Evolutionary conservation across 2,329 filamentous ascomycete genomes (phyloP).

Genomic region (Lasiodiplodia sp.): DNA sequence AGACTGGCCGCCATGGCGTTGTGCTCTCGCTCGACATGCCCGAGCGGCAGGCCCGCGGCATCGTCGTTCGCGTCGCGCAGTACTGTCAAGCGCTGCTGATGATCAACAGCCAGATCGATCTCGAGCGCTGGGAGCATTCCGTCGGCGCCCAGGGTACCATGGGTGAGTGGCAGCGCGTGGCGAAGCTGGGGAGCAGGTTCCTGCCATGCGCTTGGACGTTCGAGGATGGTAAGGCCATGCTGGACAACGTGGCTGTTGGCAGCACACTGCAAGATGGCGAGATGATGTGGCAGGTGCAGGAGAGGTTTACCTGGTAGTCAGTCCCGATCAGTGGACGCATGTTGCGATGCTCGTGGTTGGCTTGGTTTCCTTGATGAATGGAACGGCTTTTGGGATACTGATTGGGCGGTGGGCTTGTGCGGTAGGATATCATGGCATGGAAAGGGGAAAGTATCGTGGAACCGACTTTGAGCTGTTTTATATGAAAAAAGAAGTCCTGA

Average conservation of each 20-base stretch:
- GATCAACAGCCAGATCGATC: conserved; percentile 50
- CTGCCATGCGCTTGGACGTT: conserved; percentile 51
- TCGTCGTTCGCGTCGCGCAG: conserved; percentile 62
- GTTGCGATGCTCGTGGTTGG: neutral
- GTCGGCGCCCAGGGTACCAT: neutral
- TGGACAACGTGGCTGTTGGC: conserved; percentile 36
- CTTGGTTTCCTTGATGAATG: neutral
- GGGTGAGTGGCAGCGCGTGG: conserved; percentile 46
- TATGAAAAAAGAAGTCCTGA: too few species aligned
- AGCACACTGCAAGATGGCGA: conserved; percentile 41
- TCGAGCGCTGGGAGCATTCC: conserved; percentile 64
- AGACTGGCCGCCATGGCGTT: conserved; percentile 36
- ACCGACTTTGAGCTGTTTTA: neutral
- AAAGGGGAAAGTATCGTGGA: neutral
- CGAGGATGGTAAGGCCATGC: conserved; percentile 37
- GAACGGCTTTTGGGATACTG: neutral
- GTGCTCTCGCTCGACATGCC: conserved; percentile 54
- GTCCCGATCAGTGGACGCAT: neutral
- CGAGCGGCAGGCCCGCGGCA: conserved; percentile 51
- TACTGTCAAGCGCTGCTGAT: conserved; percentile 65
- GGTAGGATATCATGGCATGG: neutral
- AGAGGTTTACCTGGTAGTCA: neutral
- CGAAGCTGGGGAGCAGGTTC: conserved; percentile 48
- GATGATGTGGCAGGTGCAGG: conserved; percentile 31
- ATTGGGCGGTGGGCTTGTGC: neutral